Base-by-base conservation (phyloP, 2,329 filamentous ascomycete species). In the Leptographium procerum region DNA sequence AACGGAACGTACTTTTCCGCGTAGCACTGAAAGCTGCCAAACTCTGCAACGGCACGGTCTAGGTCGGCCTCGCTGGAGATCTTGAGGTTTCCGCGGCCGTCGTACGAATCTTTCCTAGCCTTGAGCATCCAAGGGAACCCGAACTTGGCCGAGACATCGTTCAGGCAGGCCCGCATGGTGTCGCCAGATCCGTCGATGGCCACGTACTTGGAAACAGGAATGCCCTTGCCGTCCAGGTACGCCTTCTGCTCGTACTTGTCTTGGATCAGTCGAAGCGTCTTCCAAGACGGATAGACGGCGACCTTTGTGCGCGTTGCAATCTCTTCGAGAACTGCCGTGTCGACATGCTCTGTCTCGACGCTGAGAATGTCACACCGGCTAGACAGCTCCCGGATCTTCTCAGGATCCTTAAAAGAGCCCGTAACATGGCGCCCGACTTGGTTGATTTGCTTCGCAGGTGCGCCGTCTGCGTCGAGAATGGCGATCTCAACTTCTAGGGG, bases 111-210 rank as follows among this genome's bases (percentile, higher is more conserved):
- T 62, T 87, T 95, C 66, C 89, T 83, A 8, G 89, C 86, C 77
- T 97, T 97, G 63, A 97, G 78, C 90, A 96, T 96, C 69, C 88
- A 87, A 0, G 92, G 92, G 68, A 88, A 90, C 1, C 89, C 90
- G 56, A 91, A 83, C 60, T n/a, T n/a, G n/a, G n/a, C n/a, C n/a
- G n/a, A n/a, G n/a, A n/a, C n/a, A n/a, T n/a, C n/a, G n/a, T n/a
- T n/a, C 75, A 64, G 81, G 75, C 65, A 96, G 74, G 14, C 85
- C 85, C 7, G 76, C 72, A 82, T 81, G 54, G 77, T 76, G n/a
- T 78, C 74, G 2, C 73, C 77, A 3, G n/a, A n/a, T n/a, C 68
- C 69, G 58, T 82, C 78, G 52, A 95, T 72, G 29, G 85, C 80
- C 56, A 85, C 74, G 65, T 89, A 88, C 51, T 84, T 79, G 1